Evolutionary conservation across 73 alveolate genomes (phyloP), one percentile per base, ranked within the genome.

Genomic region (Paramecium primaurelia): DNA sequence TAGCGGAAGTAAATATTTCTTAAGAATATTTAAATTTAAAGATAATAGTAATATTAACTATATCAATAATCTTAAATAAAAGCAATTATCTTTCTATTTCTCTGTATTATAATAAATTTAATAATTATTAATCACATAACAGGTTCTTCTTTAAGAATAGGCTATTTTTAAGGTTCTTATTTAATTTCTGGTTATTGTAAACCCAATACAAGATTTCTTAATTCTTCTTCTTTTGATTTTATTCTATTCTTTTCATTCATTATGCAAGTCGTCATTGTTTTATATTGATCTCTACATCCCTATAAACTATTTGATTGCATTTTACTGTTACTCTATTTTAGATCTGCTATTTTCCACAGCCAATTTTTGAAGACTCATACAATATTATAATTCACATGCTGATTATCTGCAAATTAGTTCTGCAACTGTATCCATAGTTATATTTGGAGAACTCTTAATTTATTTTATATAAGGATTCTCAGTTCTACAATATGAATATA

Each of bases 261-360:
- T 4, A 88, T 68, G 47, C 93, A 88, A 10, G 93, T 30, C 5
- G 68, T 88, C 93, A 88, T 88, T 11, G 86, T 69, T 88, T 38
- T 42, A 25, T 88, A 88, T 69, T 88, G 28, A 49, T 69, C 68
- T 69, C 86, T 40, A 68, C 93, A 88, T 42, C 93, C 93, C 51
- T 88, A 88, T 28, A 88, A 88, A 68, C 93, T 88, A 88, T 68
- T 30, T 18, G 2, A 22, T 18, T 34, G 47, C 18, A 85, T 8
- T 25, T 85, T 49, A 54, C 26, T 59, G 40, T 68, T 88, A 88
- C 93, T 88, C 93, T 68, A 88, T 68, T 18, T 88, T 88, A 36
- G 84, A 42, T 88, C 93, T 88, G 37, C 69, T 42, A 88, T 88
- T 88, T 69, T 88, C 93, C 9, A 80, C 93, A 5, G 93, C 93